Percentiles rank a stretch among this genome's conserved stretches.
Evolutionary conservation across 805 yeast genomes (phyloP).

Genomic region (Cyberlindnera suaveolens): DNA sequence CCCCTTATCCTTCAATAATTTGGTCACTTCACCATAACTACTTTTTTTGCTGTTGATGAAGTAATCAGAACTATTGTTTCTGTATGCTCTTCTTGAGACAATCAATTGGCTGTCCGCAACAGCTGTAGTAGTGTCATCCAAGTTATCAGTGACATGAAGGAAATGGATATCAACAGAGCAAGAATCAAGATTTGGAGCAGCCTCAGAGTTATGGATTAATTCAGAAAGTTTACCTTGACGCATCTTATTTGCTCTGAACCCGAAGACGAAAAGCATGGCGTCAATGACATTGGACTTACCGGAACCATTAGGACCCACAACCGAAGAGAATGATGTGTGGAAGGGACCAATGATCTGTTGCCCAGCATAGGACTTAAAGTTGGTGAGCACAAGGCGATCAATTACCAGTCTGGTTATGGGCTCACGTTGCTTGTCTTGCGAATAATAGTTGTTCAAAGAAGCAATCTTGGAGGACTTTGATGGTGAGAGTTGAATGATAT

Average conservation of each 20-base stretch:
- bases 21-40: conserved; percentile 73
- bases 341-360: conserved; percentile 91
- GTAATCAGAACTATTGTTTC: conserved; percentile 74
- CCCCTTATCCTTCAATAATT: conserved; percentile 68
- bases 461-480: conserved; percentile 29
- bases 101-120: conserved; percentile 52
- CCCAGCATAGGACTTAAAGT: conserved; percentile 96
- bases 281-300: conserved; percentile 98
- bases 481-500: conserved; percentile 35
- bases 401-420: conserved; percentile 65
- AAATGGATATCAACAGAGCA: conserved; percentile 93
- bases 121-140: conserved; percentile 36
- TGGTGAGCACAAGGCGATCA: conserved; percentile 61
- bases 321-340: conserved; percentile 88
- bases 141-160: conserved; percentile 62
- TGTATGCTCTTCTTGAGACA: conserved; percentile 73
- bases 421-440: conserved; percentile 25
- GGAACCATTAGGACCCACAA: conserved; percentile 97
- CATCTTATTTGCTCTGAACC: conserved; percentile 94
- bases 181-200: conserved; percentile 53
- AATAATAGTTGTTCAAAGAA: conserved; percentile 21
- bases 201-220: conserved; percentile 85
- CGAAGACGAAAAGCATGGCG: conserved; percentile 92
- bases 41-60: conserved; percentile 65
- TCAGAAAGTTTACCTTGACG: conserved; percentile 92